Conservation (phyloP, 495 filamentous ascomycete species). For the Xeromyces bisporus region DNA sequence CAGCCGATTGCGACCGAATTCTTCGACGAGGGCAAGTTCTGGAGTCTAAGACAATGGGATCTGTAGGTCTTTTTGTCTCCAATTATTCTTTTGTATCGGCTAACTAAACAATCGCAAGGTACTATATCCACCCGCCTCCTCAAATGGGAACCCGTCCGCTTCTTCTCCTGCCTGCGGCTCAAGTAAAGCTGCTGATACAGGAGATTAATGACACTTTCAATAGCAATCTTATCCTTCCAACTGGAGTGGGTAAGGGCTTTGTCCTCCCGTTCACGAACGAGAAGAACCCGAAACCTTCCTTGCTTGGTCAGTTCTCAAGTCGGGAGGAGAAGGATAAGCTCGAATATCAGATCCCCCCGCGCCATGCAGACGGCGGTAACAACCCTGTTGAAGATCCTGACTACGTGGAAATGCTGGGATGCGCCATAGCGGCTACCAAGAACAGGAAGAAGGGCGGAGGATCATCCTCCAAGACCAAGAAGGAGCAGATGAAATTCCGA, state of each 20-base stretch:
- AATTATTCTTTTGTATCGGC: background rate
- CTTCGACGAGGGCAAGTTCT: slow-evolving; percentile 41
- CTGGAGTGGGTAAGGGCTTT: slow-evolving; percentile 30
- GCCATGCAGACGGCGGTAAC: slow-evolving; percentile 1
- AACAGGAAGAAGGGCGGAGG: slow-evolving; percentile 27
- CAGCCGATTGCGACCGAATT: slow-evolving; percentile 33
- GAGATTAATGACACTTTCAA: slow-evolving; percentile 39
- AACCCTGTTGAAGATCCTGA: slow-evolving; percentile 1
- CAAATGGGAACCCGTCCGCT: slow-evolving; percentile 29
- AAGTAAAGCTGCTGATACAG: slow-evolving; percentile 41
- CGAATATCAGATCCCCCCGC: slow-evolving; percentile 15
- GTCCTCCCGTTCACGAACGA: slow-evolving; percentile 37
- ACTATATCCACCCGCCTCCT: slow-evolving; percentile 43
- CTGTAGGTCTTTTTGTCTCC: slow-evolving; percentile 43
- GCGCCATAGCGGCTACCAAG: slow-evolving; percentile 22
- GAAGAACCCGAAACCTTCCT: slow-evolving; percentile 42
- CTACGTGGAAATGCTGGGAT: slow-evolving; percentile 22
- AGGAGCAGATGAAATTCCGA: slow-evolving; percentile 28
- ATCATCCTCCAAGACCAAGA: slow-evolving; percentile 33
- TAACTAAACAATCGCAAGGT: slow-evolving; percentile 27
- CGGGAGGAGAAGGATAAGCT: slow-evolving; percentile 16
- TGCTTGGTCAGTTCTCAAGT: slow-evolving; percentile 37
- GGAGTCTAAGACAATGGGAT: slow-evolving; percentile 49
- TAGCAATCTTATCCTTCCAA: slow-evolving; percentile 32
- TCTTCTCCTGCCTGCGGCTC: slow-evolving; percentile 43